phyloP scores from a whole-genome alignment of 192 early-diverging fungal genomes.

The Umbelopsis sp. region DNA sequence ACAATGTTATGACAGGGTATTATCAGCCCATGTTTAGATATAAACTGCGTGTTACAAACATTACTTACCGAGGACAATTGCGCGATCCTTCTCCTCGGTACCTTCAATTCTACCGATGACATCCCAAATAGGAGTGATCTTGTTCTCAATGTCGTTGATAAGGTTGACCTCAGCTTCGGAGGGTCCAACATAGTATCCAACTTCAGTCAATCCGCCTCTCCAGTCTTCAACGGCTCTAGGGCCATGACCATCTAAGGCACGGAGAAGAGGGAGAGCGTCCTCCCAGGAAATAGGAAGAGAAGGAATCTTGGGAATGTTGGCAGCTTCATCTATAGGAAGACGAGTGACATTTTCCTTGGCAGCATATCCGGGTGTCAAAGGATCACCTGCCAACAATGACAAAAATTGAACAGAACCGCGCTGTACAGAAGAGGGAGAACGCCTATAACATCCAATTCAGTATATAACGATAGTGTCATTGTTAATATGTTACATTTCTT shows the following conservation, averaged over 20 bases:
- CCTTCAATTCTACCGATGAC: slow-evolving; percentile 68
- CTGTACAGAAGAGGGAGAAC: slow-evolving; percentile 58
- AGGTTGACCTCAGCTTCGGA: slow-evolving; percentile 53
- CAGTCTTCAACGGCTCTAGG: slow-evolving; percentile 32
- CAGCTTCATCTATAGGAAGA: slow-evolving; percentile 44
- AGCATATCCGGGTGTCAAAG: slow-evolving; percentile 63
- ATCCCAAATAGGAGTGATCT: slow-evolving; percentile 61
- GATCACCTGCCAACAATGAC: slow-evolving; percentile 57
- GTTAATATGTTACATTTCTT: neutral
- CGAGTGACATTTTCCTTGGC: slow-evolving; percentile 53
- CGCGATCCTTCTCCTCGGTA: slow-evolving; percentile 53
- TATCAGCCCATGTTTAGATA: neutral
- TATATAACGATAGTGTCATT: slow-evolving; percentile 45
- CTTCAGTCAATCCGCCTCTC: slow-evolving; percentile 54
- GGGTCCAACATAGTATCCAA: slow-evolving; percentile 65
- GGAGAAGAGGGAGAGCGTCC: slow-evolving; percentile 63
- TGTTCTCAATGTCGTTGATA: slow-evolving; percentile 55
- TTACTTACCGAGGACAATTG: slow-evolving; percentile 45
- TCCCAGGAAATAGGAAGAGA: slow-evolving; percentile 64
- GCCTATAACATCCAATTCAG: slow-evolving; percentile 26
- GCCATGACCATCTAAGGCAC: slow-evolving; percentile 53
- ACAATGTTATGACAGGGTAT: neutral
- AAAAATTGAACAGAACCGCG: slow-evolving; percentile 61
- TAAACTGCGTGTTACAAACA: neutral
- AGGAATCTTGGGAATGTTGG: slow-evolving; percentile 54